Conservation (phyloP, 2,329 filamentous ascomycete genomes). For the Claviceps sp. region DNA sequence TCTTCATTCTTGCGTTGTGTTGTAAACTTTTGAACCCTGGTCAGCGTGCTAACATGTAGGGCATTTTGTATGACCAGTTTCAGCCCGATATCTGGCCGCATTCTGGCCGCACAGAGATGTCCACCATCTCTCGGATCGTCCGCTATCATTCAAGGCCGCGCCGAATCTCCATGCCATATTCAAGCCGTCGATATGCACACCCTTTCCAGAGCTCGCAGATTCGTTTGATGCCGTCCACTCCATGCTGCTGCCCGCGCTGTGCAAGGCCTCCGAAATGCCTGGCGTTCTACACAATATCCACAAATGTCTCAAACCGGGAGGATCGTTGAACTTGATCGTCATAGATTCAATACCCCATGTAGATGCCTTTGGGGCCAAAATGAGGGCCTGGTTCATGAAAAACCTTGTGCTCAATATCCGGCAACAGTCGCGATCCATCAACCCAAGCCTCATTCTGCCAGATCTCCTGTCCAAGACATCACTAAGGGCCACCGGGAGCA, state of each 20-base stretch:
- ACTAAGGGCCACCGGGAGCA: slow-evolving; percentile 34
- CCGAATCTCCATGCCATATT: slow-evolving; percentile 1
- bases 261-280: slow-evolving; percentile 43
- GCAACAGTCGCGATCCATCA: slow-evolving; percentile 42
- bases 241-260: slow-evolving; percentile 40
- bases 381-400: slow-evolving; percentile 49
- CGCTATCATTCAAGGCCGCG: slow-evolving; percentile 2
- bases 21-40: not conserved
- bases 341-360: slow-evolving; percentile 48
- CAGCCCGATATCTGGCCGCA: not conserved
- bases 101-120: slow-evolving; percentile 2
- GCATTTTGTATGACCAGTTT: not conserved
- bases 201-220: slow-evolving; percentile 22
- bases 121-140: slow-evolving; percentile 3
- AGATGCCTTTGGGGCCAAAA: slow-evolving; percentile 39
- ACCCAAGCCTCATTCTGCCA: slow-evolving; percentile 44
- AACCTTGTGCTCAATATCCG: slow-evolving; percentile 47
- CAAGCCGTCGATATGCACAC: not conserved
- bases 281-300: slow-evolving; percentile 42
- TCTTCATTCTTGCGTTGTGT: not conserved
- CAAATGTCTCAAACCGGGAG: slow-evolving; percentile 39
- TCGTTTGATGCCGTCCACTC: slow-evolving; percentile 38
- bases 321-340: slow-evolving; percentile 44
- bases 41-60: not conserved
- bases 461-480: slow-evolving; percentile 43